Base-by-base conservation (phyloP, 1,284 basidiomycete genomes). In the Amylostereum areolatum region DNA sequence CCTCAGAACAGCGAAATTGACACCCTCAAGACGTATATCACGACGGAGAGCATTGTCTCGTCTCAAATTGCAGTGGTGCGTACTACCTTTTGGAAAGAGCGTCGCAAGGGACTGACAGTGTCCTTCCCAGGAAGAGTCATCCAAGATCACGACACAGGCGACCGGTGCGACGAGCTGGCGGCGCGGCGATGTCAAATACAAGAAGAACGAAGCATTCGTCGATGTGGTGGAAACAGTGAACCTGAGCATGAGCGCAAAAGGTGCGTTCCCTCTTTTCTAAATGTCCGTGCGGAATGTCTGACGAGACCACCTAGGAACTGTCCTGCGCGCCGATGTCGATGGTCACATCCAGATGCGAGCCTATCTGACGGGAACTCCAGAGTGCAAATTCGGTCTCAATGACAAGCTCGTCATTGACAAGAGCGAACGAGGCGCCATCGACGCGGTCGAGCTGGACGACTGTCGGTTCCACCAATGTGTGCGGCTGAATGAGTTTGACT, bases 391-490 rank as follows among this genome's bases (percentile, higher is more conserved):
- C 58, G 97, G 97, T 2, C 73, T 99, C 55, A 99, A 99, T 61
- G 95, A 98, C 72, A 98, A 98, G 68, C 80, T 99, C 30, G 93
- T 98, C 24, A 87, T 98, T 49, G 95, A 97, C 71, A 93, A 93
- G 73, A 82, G 79, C 45, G 84, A 89, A 75, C 43, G 73, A 63
- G 52, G 68, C 64, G 57, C 69, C 37, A 67, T 85, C 53, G 86
- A 91, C 57, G 90, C 91, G 1, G 94, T 97, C 35, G 93, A 98
- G 66, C 74, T 99, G 40, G 96, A 97, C 63, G 96, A 99, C 64
- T 98, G 96, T 66, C 90, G 92, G 54, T 99, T 99, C 75, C 97
- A 99, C 61, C 97, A 99, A 68, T 99, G 97, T 67, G 97, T 99
- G 37, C 83, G 92, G 52, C 72, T 99, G 37, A 87, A 89, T 57